These are phyloP conservation scores for Boletus fagicola DNA, from an alignment of 768 basidiomycete genomes.

Conservation along the genomic window DNA sequence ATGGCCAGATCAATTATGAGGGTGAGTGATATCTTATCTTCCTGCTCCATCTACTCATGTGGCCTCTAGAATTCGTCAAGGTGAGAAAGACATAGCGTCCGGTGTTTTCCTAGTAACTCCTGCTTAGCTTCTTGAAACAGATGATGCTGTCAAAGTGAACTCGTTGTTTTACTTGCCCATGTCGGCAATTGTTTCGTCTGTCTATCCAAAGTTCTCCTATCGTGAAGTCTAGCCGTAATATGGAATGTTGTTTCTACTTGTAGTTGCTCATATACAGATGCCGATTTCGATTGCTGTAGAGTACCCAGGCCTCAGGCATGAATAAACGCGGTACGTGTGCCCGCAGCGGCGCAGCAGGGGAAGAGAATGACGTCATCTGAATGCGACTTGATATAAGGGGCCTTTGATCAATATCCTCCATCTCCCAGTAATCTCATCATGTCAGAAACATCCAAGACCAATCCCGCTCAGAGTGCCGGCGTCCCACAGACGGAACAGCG, in stretches of 20 bases:
- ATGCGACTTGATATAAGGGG: constrained; percentile 8
- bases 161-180: constrained; percentile 12
- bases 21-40: constrained; percentile 41
- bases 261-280: constrained; percentile 6
- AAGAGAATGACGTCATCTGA: constrained; percentile 19
- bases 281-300: background rate
- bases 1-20: constrained; percentile 90
- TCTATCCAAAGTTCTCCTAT: constrained; percentile 4
- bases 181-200: constrained; percentile 9
- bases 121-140: constrained; percentile 34
- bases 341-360: constrained; percentile 1
- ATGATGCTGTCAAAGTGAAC: constrained; percentile 74
- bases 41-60: background rate
- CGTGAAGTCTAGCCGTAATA: background rate
- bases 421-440: constrained; percentile 5
- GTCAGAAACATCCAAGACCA: constrained; percentile 15
- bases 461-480: background rate
- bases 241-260: constrained; percentile 7
- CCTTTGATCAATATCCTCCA: background rate
- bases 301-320: background rate
- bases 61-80: constrained; percentile 68
- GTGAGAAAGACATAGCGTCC: constrained; percentile 33
- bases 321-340: background rate
- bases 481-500: constrained; percentile 33
- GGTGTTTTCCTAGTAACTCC: constrained; percentile 2